Percentiles rank a stretch among this genome's conserved stretches.
These are phyloP conservation scores for Podaxis sp. DNA, from an alignment of 768 basidiomycete species.

Conservation along the genomic window DNA sequence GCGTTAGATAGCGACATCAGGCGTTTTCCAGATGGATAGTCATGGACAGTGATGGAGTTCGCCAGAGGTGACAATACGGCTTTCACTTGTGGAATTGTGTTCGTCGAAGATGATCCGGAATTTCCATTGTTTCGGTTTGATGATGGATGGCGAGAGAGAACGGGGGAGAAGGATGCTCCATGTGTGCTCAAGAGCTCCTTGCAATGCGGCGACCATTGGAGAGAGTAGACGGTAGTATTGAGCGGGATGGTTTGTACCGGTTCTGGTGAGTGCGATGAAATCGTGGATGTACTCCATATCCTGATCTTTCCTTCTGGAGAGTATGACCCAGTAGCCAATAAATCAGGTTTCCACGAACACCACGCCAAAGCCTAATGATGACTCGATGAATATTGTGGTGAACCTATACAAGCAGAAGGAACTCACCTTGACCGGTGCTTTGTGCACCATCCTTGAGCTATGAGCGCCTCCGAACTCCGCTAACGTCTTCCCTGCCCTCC, in stretches of 20 bases:
- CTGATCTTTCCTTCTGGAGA: slow-evolving; percentile 41
- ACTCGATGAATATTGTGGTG: not conserved
- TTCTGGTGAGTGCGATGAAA: slow-evolving; percentile 22
- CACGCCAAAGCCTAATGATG: slow-evolving; percentile 70
- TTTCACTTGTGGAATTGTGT: slow-evolving; percentile 46
- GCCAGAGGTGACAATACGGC: slow-evolving; percentile 52
- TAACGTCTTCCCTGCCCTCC: slow-evolving; percentile 58
- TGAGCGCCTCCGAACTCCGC: slow-evolving; percentile 58
- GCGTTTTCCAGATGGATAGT: slow-evolving; percentile 62
- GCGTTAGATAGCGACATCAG: slow-evolving; percentile 54
- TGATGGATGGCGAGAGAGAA: slow-evolving; percentile 3
- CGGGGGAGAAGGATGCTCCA: slow-evolving; percentile 57
- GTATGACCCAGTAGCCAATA: slow-evolving; percentile 74
- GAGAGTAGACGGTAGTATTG: slow-evolving; percentile 64
- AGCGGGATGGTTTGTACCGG: slow-evolving; percentile 68
- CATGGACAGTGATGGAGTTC: slow-evolving; percentile 69
- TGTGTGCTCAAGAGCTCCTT: slow-evolving; percentile 92
- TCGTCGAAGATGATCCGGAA: slow-evolving; percentile 21
- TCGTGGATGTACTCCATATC: slow-evolving; percentile 45
- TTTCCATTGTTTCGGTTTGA: slow-evolving; percentile 22
- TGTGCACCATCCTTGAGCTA: slow-evolving; percentile 60
- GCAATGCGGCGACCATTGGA: slow-evolving; percentile 83
- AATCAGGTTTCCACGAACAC: slow-evolving; percentile 82
- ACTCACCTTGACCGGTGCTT: slow-evolving; percentile 56
- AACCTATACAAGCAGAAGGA: not conserved